phyloP scores from a whole-genome alignment of 331 rosid species.

The Dryas integrifolia region DNA sequence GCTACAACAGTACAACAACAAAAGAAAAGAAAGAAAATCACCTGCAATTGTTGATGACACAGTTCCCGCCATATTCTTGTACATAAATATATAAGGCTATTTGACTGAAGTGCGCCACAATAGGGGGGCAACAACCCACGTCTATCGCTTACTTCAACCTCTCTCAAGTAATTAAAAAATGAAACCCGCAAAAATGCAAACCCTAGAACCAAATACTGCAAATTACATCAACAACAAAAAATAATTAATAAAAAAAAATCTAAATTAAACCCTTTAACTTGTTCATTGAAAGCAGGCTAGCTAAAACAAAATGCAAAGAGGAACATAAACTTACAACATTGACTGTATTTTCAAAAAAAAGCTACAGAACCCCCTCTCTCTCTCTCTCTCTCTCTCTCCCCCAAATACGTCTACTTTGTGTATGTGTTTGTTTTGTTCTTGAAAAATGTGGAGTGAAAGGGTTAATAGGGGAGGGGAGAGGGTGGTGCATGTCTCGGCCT shows the following conservation, averaged over 20 bases:
- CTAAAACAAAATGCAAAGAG: neutral
- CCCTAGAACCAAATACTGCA: conserved; percentile 19
- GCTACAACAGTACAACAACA: neutral
- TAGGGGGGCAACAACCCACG: conserved; percentile 74
- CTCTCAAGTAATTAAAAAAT: neutral
- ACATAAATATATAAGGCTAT: conserved; percentile 39
- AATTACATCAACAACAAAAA: neutral
- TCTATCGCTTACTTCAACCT: conserved; percentile 57
- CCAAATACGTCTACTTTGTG: too few relatives aligned
- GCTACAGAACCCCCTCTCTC: neutral
- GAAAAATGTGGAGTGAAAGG: conserved; percentile 8
- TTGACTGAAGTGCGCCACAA: conserved; percentile 73
- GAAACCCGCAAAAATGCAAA: conserved; percentile 15
- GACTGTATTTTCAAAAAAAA: neutral
- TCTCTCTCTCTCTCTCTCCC: neutral
- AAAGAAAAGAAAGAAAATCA: conserved; percentile 26
- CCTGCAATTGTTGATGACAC: conserved; percentile 54
- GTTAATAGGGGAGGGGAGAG: conserved; percentile 15
- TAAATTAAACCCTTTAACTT: neutral
- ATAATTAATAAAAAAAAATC: neutral
- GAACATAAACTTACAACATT: neutral
- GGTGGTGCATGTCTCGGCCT: conserved; percentile 31
- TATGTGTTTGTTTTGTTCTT: conserved; percentile 2
- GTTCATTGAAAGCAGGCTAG: neutral
- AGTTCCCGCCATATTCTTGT: conserved; percentile 61